phyloP scores from a whole-genome alignment of 2,329 filamentous ascomycete species.

The Decorospora gaudefroyi region DNA sequence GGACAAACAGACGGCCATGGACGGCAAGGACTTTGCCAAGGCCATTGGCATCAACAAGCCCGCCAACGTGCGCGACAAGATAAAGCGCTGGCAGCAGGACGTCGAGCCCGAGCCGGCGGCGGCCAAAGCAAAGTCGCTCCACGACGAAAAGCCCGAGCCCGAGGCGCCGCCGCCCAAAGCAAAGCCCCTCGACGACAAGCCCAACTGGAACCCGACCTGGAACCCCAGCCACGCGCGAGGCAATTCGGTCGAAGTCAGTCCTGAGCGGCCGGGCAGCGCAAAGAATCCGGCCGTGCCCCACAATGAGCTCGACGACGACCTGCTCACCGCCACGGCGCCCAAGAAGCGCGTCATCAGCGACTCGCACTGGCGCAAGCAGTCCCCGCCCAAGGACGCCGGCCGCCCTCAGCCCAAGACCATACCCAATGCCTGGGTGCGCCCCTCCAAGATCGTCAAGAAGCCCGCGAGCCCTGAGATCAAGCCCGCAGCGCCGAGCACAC shows the following conservation, averaged over 20 bases:
- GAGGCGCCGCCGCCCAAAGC: constrained; percentile 33
- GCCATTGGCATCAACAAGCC: constrained; percentile 49
- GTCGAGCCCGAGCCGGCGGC: constrained; percentile 64
- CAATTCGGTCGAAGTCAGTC: constrained; percentile 32
- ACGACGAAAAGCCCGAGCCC: constrained; percentile 11
- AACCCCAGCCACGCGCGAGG: constrained; percentile 28
- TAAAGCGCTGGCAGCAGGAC: constrained; percentile 82
- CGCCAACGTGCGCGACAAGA: constrained; percentile 69
- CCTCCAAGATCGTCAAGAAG: constrained; percentile 37
- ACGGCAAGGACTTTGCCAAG: constrained; percentile 47
- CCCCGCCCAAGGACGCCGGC: constrained; percentile 40
- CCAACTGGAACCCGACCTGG: constrained; percentile 33
- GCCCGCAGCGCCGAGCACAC: constrained; percentile 14
- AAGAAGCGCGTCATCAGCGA: constrained; percentile 94
- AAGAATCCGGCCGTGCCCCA: constrained; percentile 39
- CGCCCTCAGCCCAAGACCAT: constrained; percentile 43
- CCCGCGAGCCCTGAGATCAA: constrained; percentile 15
- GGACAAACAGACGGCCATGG: constrained; percentile 40
- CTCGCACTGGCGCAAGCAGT: constrained; percentile 73
- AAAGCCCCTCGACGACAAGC: constrained; percentile 33
- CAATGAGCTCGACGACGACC: constrained; percentile 52
- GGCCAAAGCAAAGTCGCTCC: constrained; percentile 14
- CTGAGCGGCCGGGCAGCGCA: constrained; percentile 38
- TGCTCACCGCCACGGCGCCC: constrained; percentile 64
- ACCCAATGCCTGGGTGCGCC: constrained; percentile 48